These are phyloP conservation scores for Naegleria gruberi DNA, from an alignment of 208 protist species.

Conservation along the genomic window DNA sequence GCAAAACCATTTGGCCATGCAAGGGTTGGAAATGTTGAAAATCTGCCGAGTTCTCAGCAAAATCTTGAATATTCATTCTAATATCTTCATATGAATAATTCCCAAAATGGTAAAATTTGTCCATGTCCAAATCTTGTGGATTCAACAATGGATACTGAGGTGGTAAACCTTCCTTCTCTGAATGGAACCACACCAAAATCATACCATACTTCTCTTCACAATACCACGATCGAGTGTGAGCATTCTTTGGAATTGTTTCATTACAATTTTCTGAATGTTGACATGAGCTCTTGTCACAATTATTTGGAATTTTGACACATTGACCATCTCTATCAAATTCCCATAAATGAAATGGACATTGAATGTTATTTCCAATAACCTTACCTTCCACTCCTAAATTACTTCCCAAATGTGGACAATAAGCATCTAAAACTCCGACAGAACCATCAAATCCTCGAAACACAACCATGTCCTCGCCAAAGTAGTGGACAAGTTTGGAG, in stretches of 20 bases:
- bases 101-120: not conserved
- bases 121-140: not conserved
- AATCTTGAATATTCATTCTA: not conserved
- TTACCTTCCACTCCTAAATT: constrained; percentile 29
- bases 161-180: not conserved
- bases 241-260: not conserved
- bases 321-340: constrained; percentile 30
- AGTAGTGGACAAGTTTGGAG: not conserved
- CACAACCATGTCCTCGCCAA: not conserved
- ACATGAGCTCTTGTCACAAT: not conserved
- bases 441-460: not conserved
- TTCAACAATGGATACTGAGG: not conserved
- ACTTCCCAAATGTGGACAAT: constrained; percentile 38
- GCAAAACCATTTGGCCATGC: not conserved
- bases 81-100: not conserved
- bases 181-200: not conserved
- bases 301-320: constrained; percentile 33
- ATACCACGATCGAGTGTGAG: not conserved
- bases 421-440: constrained; percentile 28
- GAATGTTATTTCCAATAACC: constrained; percentile 26
- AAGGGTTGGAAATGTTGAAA: not conserved
- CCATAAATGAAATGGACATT: constrained; percentile 36
- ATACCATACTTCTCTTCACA: not conserved
- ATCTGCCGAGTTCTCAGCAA: not conserved
- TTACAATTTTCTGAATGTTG: not conserved